A percentile compares a stretch with the other conserved stretches of the same genome.
phyloP scores from a whole-genome alignment of 2,329 filamentous ascomycete genomes.

The Monosporascus sp. region DNA sequence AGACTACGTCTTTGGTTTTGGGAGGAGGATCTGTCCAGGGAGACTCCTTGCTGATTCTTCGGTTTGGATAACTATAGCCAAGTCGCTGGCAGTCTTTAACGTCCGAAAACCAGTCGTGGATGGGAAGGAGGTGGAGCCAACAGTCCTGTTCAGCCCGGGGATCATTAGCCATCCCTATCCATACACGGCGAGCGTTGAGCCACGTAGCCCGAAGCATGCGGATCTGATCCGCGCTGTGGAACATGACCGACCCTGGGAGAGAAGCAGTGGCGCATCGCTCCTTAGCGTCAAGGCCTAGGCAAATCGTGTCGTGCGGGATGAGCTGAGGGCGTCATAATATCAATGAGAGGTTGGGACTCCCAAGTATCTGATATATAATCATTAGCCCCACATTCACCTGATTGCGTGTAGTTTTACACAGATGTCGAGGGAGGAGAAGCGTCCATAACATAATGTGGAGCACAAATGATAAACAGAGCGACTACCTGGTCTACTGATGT shows the following conservation, averaged over 20 bases:
- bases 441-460: no score
- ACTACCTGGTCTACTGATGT: no score
- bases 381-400: no score
- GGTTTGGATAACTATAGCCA: conserved; percentile 20
- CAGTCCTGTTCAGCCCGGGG: conserved; percentile 12
- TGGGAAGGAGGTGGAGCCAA: conserved; percentile 25
- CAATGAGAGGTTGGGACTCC: no score
- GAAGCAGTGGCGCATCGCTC: conserved; percentile 4
- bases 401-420: no score
- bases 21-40: conserved; percentile 9
- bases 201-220: conserved; percentile 20
- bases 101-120: conserved; percentile 33
- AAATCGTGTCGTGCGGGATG: no score
- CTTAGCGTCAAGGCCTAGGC: no score
- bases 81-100: conserved; percentile 36
- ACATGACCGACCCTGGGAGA: conserved; percentile 13
- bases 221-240: conserved; percentile 19
- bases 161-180: conserved; percentile 18
- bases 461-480: no score
- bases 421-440: no score
- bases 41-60: conserved; percentile 8
- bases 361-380: no score
- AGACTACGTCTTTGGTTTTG: conserved; percentile 9
- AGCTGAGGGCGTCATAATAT: no score
- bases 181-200: conserved; percentile 16